phyloP scores from a whole-genome alignment of 768 basidiomycete genomes.

The Rhizopogon vinicolor region DNA sequence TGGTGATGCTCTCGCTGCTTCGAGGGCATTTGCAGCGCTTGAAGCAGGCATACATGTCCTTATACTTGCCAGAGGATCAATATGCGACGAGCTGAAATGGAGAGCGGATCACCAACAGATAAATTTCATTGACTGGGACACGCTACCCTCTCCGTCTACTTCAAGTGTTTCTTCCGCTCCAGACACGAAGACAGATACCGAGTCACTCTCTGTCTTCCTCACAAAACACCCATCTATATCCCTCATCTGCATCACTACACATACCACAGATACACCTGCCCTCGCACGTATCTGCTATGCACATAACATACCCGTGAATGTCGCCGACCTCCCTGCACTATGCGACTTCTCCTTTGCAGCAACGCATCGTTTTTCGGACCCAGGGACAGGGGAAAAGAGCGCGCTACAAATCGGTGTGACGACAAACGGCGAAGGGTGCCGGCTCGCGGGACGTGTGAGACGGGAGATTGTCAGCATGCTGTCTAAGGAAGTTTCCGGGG shows the following conservation, averaged over 20 bases:
- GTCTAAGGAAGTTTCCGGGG: conserved; percentile 66
- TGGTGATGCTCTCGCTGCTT: conserved; percentile 72
- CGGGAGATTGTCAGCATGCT: conserved; percentile 79
- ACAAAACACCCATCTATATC: conserved; percentile 25
- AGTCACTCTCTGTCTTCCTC: conserved; percentile 47
- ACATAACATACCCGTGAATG: conserved; percentile 72
- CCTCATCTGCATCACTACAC: conserved; percentile 77
- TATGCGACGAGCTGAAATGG: conserved; percentile 74
- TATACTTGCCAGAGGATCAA: conserved; percentile 50
- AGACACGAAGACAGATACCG: conserved; percentile 31
- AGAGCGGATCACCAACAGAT: conserved; percentile 54
- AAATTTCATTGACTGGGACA: conserved; percentile 50
- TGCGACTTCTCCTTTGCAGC: conserved; percentile 90
- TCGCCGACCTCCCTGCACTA: conserved; percentile 80
- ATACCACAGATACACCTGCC: conserved; percentile 40
- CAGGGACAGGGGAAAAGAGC: conserved; percentile 38
- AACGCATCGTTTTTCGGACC: conserved; percentile 72
- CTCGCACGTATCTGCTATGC: conserved; percentile 52
- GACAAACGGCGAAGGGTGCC: conserved; percentile 89
- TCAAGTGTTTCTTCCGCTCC: not conserved
- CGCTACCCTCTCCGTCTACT: conserved; percentile 34
- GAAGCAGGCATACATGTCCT: conserved; percentile 75
- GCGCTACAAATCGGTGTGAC: conserved; percentile 77
- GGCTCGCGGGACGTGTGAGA: conserved; percentile 73
- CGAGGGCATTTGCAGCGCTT: conserved; percentile 76